Conservation (phyloP, 306 rosid species). For the Oemleria cerasiformis region DNA sequence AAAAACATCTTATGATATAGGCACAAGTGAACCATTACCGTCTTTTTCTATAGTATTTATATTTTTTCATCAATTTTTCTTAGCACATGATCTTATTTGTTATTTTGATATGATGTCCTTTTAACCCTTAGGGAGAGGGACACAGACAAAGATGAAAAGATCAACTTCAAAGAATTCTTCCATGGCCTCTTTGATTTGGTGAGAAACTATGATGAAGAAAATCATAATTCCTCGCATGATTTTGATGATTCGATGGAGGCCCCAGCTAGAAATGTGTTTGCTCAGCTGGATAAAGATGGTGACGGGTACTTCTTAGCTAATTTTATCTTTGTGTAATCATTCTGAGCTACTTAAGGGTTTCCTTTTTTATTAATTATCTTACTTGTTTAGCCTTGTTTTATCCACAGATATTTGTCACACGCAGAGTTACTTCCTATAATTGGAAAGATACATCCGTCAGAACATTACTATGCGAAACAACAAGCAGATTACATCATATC, state of each 20-base stretch:
- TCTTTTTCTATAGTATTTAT: background rate
- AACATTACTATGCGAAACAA: constrained; percentile 89
- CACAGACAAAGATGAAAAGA: constrained; percentile 80
- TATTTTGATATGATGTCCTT: background rate
- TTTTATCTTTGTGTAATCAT: constrained; percentile 15
- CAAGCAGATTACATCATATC: constrained; percentile 87
- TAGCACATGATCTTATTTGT: background rate
- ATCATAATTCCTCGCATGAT: constrained; percentile 57
- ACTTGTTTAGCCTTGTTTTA: constrained; percentile 22
- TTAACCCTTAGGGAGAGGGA: constrained; percentile 67
- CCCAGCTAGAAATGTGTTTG: constrained; percentile 75
- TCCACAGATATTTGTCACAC: constrained; percentile 67
- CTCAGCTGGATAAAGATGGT: constrained; percentile 82
- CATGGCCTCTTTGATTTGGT: constrained; percentile 98
- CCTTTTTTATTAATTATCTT: constrained; percentile 22
- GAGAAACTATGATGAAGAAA: constrained; percentile 79
- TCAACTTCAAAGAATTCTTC: constrained; percentile 90
- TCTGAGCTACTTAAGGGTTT: constrained; percentile 14
- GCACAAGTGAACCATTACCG: background rate
- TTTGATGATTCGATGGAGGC: constrained; percentile 58
- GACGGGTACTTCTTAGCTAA: constrained; percentile 61
- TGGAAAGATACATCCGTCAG: constrained; percentile 94
- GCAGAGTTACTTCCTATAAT: constrained; percentile 71
- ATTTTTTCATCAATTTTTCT: background rate
- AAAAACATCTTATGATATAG: background rate